phyloP scores from a whole-genome alignment of 176 grass and related monocot species.

The Phoenix roebelenii region DNA sequence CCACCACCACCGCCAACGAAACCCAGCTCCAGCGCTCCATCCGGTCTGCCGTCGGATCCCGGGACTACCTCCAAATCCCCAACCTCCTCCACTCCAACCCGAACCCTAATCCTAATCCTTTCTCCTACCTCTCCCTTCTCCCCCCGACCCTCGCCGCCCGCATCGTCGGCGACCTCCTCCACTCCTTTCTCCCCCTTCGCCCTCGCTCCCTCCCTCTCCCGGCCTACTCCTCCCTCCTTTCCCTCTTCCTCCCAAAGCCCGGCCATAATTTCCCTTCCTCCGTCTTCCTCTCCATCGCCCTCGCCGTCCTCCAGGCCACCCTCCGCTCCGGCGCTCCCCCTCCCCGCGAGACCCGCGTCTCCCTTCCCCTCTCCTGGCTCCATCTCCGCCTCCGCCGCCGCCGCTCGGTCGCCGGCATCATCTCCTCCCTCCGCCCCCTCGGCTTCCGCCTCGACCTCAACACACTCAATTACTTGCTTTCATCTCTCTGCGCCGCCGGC shows the following conservation, averaged over 20 bases:
- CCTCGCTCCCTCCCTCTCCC: slow-evolving; percentile 2
- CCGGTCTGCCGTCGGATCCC: background rate
- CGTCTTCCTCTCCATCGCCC: background rate
- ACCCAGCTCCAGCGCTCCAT: background rate
- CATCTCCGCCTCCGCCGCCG: background rate
- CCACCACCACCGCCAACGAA: background rate
- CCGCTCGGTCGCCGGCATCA: background rate
- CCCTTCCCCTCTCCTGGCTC: slow-evolving; percentile 11
- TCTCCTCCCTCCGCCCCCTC: background rate
- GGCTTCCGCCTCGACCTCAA: slow-evolving; percentile 17
- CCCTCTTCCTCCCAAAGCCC: slow-evolving; percentile 2
- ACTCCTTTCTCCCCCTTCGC: slow-evolving; percentile 1
- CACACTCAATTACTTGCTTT: slow-evolving; percentile 12
- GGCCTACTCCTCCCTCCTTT: slow-evolving; percentile 7
- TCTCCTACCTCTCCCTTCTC: slow-evolving; percentile 9
- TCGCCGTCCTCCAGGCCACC: slow-evolving; percentile 12
- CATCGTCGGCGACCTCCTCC: slow-evolving; percentile 10
- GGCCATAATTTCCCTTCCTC: background rate
- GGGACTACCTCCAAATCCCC: slow-evolving; percentile 1
- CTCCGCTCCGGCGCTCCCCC: slow-evolving; percentile 10
- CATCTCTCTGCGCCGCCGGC: slow-evolving; percentile 10
- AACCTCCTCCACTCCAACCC: background rate
- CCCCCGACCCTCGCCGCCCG: slow-evolving; percentile 13
- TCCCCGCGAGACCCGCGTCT: slow-evolving; percentile 8
- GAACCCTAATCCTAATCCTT: slow-evolving; percentile 1